Percentiles rank a stretch among this genome's conserved stretches.
phyloP scores from a whole-genome alignment of 306 rosid genomes.

The Dryas drummondii region DNA sequence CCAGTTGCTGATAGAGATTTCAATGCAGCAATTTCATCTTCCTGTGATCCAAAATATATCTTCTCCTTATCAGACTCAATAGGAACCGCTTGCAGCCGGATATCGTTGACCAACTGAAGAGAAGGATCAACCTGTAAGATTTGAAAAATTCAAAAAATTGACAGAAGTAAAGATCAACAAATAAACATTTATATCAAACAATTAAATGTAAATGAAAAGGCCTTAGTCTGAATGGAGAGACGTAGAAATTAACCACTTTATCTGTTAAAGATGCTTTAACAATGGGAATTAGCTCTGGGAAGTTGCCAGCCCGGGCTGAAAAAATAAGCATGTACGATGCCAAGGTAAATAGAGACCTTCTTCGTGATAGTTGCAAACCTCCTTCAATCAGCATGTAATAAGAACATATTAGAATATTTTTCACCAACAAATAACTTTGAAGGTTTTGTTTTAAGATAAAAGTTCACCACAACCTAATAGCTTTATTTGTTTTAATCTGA shows the following conservation, averaged over 20 bases:
- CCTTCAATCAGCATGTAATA: slow-evolving; percentile 46
- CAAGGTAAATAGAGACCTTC: slow-evolving; percentile 85
- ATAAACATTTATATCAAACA: neutral
- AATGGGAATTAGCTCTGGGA: slow-evolving; percentile 64
- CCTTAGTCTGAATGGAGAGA: slow-evolving; percentile 14
- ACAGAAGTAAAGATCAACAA: neutral
- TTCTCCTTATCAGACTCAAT: slow-evolving; percentile 39
- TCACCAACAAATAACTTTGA: slow-evolving; percentile 6
- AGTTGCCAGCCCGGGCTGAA: slow-evolving; percentile 68
- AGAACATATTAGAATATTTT: slow-evolving; percentile 30
- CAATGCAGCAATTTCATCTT: slow-evolving; percentile 61
- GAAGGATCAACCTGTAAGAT: slow-evolving; percentile 75
- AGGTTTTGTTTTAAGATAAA: neutral
- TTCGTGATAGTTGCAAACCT: slow-evolving; percentile 71
- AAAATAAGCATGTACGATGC: slow-evolving; percentile 81
- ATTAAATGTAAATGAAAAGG: slow-evolving; percentile 23
- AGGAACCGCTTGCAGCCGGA: slow-evolving; percentile 62
- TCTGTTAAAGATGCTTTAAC: slow-evolving; percentile 55
- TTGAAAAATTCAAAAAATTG: slow-evolving; percentile 26
- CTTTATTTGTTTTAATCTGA: neutral
- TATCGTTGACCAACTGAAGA: slow-evolving; percentile 70
- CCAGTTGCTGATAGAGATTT: slow-evolving; percentile 54
- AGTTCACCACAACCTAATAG: neutral
- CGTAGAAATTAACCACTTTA: slow-evolving; percentile 45
- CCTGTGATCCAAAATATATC: slow-evolving; percentile 53